These are phyloP conservation scores for Trichoderma arundinaceum DNA, from an alignment of 2,329 filamentous ascomycete species.

Conservation along the genomic window DNA sequence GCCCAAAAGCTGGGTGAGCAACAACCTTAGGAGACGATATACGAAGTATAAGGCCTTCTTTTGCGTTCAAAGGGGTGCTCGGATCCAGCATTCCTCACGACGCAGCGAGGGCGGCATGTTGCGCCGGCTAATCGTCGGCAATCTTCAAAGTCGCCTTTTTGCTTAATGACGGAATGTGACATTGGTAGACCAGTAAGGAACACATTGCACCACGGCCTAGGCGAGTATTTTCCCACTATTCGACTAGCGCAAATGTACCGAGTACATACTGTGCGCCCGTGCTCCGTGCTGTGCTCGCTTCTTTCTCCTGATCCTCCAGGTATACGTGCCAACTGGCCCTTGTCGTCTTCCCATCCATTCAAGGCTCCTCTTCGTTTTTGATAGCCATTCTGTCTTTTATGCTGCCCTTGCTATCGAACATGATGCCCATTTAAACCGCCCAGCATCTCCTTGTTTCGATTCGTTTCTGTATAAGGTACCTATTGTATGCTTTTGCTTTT, in stretches of 20 bases:
- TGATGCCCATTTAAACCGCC: constrained; percentile 31
- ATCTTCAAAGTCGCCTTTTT: not conserved
- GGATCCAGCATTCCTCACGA: constrained; percentile 7
- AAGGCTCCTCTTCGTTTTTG: constrained; percentile 23
- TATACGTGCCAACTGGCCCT: constrained; percentile 31
- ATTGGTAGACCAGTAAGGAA: constrained; percentile 23
- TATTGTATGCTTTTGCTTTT: not conserved
- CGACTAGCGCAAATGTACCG: constrained; percentile 28
- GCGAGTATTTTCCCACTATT: constrained; percentile 25
- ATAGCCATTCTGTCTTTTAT: constrained; percentile 32
- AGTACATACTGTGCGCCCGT: constrained; percentile 17
- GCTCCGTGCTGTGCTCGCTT: constrained; percentile 26
- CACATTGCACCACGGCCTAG: constrained; percentile 30
- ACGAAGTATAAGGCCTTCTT: not conserved
- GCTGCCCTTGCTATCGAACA: constrained; percentile 34
- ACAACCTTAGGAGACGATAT: too few relatives aligned
- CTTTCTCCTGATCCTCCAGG: constrained; percentile 26
- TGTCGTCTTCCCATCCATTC: constrained; percentile 6
- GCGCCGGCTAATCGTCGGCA: constrained; percentile 30
- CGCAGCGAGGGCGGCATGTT: constrained; percentile 6
- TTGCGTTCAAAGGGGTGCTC: not conserved
- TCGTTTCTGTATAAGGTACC: constrained; percentile 34
- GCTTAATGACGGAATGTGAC: constrained; percentile 9
- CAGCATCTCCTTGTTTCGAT: constrained; percentile 27
- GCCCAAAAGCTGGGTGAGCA: not conserved